Evolutionary conservation across 306 rosid genomes (phyloP), one percentile per base, ranked within the genome.

Genomic region (Citrullus mucosospermus): DNA sequence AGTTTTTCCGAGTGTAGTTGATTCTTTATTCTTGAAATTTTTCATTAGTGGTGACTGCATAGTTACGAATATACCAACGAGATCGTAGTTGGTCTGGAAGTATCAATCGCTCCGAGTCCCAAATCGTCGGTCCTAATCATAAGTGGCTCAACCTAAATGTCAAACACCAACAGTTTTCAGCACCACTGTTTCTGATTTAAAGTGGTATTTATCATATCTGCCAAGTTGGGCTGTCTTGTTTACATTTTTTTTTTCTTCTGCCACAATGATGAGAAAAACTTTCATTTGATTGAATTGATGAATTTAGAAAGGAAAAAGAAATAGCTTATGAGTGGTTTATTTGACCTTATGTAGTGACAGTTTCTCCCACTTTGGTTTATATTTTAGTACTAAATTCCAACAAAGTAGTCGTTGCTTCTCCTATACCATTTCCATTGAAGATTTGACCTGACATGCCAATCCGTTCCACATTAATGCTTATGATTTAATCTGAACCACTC

Each of bases 211-310:
- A 71, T 71, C 76, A 71, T 22, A 71, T 43, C 55, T 70, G 59
- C 43, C 77, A 48, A 72, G 77, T 72, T 72, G 77, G 77, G 58
- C 0, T 48, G 58, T 71, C 77, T 71, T 48, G 77, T 72, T 28
- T 50, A 15, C 15, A 38, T 8, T 71, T 18, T 28, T 48, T 32
- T 15, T 48, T 72, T 48, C 77, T 72, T 46, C 58, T 28, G 25
- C 41, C 28, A 28, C 59, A 48, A 48, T 72, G 59, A 72, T 48
- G 77, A 34, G 77, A 6, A 48, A 68, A 46, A 11, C 9, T 65
- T 22, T 46, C 76, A 70, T 48, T 72, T 72, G 78, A 73, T 73
- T 73, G 61, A 53, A 50, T 51, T 32, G 62, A 53, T 30, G 76
- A 69, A 69, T 43, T 43, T 69, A 44, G n/a, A 14, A 25, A 69